Evolutionary conservation across 1,139 yeast genomes (phyloP), one percentile per base, ranked within the genome.

Genomic region (Yamadazyma mexicana): DNA sequence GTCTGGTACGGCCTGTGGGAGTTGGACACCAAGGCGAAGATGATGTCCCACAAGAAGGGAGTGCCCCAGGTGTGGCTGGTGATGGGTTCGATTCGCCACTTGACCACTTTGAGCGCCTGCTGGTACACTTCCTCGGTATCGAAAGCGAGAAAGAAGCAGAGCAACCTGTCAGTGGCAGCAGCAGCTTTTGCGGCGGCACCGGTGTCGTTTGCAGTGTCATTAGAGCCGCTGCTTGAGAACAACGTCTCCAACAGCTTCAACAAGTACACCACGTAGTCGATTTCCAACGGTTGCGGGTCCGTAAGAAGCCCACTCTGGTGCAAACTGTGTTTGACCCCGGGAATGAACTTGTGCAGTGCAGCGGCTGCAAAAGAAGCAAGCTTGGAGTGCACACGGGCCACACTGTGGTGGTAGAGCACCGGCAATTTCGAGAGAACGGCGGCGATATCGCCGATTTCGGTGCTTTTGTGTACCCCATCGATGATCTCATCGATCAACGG

Each of bases 41-140:
- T 62, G 2, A 70, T 48, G 5, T 61, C 50, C 87, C 87, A 81
- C 2, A 76, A 49, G 7, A 59, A 48, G 1, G 42, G 17, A 4
- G 59, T 42, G 5, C 56, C 51, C 6, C 40, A 39, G 44, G 67
- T 39, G 47, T 55, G 42, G 12, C 39, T 18, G n/a, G 58, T 49
- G 10, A 73, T 54, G 0, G 58, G 43, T 0, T 53, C 46, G 15
- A 73, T 62, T 59, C 79, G 69, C 83, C 83, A 79, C 38, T 79
- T 66, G 8, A 77, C 50, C 1, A 69, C 45, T 31, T 66, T 67
- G 0, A 75, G 63, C 1, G 70, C 64, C 2, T 49, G 43, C 0
- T 58, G 42, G 0, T 77, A 60, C 2, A 76, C 51, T 2, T 45
- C 52, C 2, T 60, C 62, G 15, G 67, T 68, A 34, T 50, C 47